Evolutionary conservation across 1,139 yeast genomes (phyloP).

Genomic region (Saccharomyces hybrid): DNA sequence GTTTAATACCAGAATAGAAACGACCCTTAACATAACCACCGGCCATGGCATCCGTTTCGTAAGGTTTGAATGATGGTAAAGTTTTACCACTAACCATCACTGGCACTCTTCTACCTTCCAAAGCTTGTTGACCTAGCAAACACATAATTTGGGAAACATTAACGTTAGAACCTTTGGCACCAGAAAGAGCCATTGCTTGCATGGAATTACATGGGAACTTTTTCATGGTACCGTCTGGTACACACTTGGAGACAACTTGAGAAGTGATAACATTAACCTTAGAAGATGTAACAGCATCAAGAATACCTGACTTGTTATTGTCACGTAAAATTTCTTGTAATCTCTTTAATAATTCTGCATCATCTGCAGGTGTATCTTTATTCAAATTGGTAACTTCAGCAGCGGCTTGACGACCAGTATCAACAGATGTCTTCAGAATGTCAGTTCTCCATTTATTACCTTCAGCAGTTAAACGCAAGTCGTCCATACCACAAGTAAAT

Average conservation of each 20-base stretch:
- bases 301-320: conserved; percentile 81
- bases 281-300: conserved; percentile 93
- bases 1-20: conserved; percentile 94
- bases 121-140: conserved; percentile 96
- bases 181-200: conserved; percentile 99
- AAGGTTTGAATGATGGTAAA: conserved; percentile 91
- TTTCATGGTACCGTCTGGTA: conserved; percentile 94
- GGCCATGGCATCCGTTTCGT: conserved; percentile 94
- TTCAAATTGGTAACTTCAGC: conserved; percentile 87
- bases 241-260: conserved; percentile 86
- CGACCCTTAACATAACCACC: conserved; percentile 98
- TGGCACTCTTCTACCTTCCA: conserved; percentile 99
- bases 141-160: conserved; percentile 99
- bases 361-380: conserved; percentile 43
- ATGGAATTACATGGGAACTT: conserved; percentile 91
- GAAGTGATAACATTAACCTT: conserved; percentile 90
- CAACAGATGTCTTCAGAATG: conserved; percentile 65
- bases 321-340: conserved; percentile 93
- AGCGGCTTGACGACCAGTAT: conserved; percentile 87
- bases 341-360: conserved; percentile 76
- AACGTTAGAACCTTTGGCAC: conserved; percentile 98
- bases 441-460: conserved; percentile 88
- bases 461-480: conserved; percentile 79
- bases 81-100: conserved; percentile 99
- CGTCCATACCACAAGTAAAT: conserved; percentile 99